These are phyloP conservation scores for Leptographium lundbergii DNA, from an alignment of 2,329 filamentous ascomycete species.

Conservation along the genomic window DNA sequence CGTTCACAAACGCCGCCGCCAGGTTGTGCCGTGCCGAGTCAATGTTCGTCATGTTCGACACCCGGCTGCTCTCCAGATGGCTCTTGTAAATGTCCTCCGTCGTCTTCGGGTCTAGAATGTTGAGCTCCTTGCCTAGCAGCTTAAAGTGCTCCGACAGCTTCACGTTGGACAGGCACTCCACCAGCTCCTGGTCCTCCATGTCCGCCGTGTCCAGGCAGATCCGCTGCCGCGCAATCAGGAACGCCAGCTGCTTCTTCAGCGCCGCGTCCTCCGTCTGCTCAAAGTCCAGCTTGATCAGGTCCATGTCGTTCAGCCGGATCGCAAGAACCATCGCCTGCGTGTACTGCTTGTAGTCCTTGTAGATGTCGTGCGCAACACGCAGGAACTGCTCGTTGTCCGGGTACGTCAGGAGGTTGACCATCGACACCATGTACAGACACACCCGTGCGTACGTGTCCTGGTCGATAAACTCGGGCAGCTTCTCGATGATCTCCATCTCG, in stretches of 20 bases:
- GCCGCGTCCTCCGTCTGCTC: constrained; percentile 67
- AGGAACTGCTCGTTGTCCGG: constrained; percentile 96
- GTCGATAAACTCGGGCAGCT: constrained; percentile 80
- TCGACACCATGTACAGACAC: constrained; percentile 96
- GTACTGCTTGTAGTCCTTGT: constrained; percentile 83
- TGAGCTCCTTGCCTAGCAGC: constrained; percentile 84
- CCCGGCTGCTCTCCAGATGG: constrained; percentile 88
- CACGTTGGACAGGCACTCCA: constrained; percentile 79
- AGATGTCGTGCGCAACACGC: constrained; percentile 83
- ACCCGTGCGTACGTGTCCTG: constrained; percentile 88
- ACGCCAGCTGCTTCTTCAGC: constrained; percentile 85
- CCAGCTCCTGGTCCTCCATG: constrained; percentile 56
- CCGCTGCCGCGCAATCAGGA: constrained; percentile 82
- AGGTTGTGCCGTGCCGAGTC: constrained; percentile 95
- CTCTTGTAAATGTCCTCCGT: constrained; percentile 99
- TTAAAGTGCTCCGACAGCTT: constrained; percentile 89
- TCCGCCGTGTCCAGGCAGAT: constrained; percentile 56
- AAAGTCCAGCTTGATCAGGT: constrained; percentile 71
- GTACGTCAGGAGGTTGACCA: constrained; percentile 95
- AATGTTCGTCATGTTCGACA: constrained; percentile 83
- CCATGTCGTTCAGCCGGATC: constrained; percentile 79
- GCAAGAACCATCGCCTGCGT: constrained; percentile 89
- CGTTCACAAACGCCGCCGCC: constrained; percentile 91
- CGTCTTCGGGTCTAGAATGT: constrained; percentile 91
- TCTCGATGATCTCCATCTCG: constrained; percentile 92